These are phyloP conservation scores for Phytophthora boehmeriae DNA, from an alignment of 352 stramenopile genomes.

Conservation along the genomic window DNA sequence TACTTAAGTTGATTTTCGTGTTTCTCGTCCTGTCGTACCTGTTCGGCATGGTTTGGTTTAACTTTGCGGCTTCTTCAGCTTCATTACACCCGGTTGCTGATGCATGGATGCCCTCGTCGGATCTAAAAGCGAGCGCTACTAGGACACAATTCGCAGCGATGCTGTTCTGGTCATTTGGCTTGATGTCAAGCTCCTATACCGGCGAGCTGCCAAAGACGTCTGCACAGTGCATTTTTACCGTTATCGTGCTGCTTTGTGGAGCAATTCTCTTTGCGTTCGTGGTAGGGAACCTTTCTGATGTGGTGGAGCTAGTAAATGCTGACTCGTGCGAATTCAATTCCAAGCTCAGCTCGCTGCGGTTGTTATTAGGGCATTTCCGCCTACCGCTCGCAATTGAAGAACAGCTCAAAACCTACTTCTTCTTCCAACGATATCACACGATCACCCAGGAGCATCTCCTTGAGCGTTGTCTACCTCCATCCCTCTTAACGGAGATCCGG, in stretches of 20 bases:
- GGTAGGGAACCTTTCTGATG: constrained; percentile 65
- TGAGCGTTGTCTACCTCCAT: constrained; percentile 52
- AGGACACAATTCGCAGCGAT: constrained; percentile 43
- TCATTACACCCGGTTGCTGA: not conserved
- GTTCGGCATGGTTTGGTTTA: constrained; percentile 69
- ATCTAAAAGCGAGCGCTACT: constrained; percentile 2
- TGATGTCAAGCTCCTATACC: constrained; percentile 58
- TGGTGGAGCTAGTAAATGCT: constrained; percentile 55
- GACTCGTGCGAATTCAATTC: constrained; percentile 61
- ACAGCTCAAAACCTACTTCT: constrained; percentile 73
- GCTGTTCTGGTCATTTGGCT: constrained; percentile 65
- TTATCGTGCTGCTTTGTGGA: constrained; percentile 46
- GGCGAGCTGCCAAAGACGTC: constrained; percentile 47
- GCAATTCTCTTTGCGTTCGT: constrained; percentile 61
- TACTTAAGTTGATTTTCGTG: constrained; percentile 58
- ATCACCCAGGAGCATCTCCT: constrained; percentile 67
- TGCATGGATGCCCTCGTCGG: constrained; percentile 16
- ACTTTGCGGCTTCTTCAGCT: constrained; percentile 30
- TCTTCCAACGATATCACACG: constrained; percentile 65
- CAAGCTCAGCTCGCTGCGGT: constrained; percentile 58
- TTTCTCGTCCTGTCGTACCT: constrained; percentile 50
- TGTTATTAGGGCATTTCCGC: constrained; percentile 60
- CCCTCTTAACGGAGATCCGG: constrained; percentile 58
- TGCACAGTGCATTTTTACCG: constrained; percentile 50
- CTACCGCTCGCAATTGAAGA: constrained; percentile 47